Base-by-base conservation (phyloP, 495 filamentous ascomycete species). In the Aspergillus ostianus region DNA sequence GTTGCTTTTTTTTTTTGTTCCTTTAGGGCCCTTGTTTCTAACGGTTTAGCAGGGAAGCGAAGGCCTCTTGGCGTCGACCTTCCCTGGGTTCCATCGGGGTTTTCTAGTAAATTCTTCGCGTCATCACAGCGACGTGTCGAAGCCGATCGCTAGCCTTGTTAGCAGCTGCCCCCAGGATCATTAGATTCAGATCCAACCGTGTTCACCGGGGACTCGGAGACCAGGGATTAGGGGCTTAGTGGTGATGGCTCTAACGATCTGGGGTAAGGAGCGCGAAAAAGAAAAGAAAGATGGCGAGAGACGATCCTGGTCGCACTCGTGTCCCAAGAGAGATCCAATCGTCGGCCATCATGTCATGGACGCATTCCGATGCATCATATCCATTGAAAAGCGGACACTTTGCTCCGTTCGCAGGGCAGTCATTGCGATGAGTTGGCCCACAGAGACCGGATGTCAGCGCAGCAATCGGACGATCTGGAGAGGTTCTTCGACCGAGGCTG, bases 161-260 rank as follows among this genome's bases (percentile, higher is more conserved):
- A 53, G 55, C 49, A 47, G 49, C 54, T 55, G 52, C 36, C 45
- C 58, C 53, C 29, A 56, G 59, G 59, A 56, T 61, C 59, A 46
- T 61, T 61, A 62, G 60, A 57, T 62, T 53, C 36, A 29, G 59
- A 61, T 56, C 58, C 58, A 49, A 49, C 47, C n/a, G 47, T 19
- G 47, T 49, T 20, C 19, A 49, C 47, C 4, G 6, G 47, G 47
- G 23, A 17, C 3, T 41, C 36, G 47, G 47, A 26, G 53, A 29
- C 44, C 41, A 47, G 41, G 53, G 19, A 19, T 44, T 36, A 19
- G 6, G 9, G 47, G 23, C 18, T 26, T 49, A 21, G 47, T 49
- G 47, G 47, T 10, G 23, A 49, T 32, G 18, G 4, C 19, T 20
- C 18, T 9, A 19, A 49, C 19, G 51, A 55, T 55, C 53, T 55